phyloP scores from a whole-genome alignment of 371 early-diverging fungal genomes.

The Syncephalastrum contaminatum region DNA sequence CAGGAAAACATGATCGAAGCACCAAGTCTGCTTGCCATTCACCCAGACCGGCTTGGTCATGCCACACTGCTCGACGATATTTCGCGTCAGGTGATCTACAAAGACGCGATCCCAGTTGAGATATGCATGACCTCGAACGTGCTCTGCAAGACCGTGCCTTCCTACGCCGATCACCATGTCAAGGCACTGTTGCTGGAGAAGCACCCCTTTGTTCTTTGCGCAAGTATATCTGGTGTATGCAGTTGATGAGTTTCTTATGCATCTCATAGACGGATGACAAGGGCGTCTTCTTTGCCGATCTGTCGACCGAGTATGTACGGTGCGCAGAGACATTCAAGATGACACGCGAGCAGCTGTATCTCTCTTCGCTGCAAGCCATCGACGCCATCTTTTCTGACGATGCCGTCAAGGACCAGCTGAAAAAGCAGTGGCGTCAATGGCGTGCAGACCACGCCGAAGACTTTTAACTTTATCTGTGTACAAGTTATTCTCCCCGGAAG shows the following conservation, averaged over 20 bases:
- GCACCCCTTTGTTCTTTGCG: conserved; percentile 60
- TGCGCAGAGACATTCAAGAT: conserved; percentile 40
- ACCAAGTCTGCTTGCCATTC: conserved; percentile 32
- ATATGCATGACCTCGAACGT: conserved; percentile 71
- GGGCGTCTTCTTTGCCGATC: conserved; percentile 54
- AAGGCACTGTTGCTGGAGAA: conserved; percentile 39
- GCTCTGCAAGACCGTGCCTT: conserved; percentile 51
- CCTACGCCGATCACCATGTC: conserved; percentile 56
- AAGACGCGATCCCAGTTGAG: conserved; percentile 53
- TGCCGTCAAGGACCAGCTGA: conserved; percentile 27
- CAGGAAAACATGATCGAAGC: conserved; percentile 46
- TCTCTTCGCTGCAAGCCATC: conserved; percentile 39
- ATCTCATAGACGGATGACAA: conserved; percentile 57
- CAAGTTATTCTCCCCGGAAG: no score
- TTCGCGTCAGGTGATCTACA: conserved; percentile 34
- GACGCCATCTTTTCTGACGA: conserved; percentile 49
- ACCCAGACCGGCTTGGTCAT: conserved; percentile 62
- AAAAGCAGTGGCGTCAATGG: conserved; percentile 38
- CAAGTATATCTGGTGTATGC: conserved; percentile 34
- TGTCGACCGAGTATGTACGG: conserved; percentile 49
- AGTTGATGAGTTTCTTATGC: no score
- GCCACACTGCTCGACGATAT: conserved; percentile 50
- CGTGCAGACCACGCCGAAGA: conserved; percentile 9
- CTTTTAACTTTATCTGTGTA: neutral
- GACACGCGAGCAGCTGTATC: conserved; percentile 35